phyloP scores from a whole-genome alignment of 1,139 yeast genomes.

The Entelexis sorbosivorans region DNA sequence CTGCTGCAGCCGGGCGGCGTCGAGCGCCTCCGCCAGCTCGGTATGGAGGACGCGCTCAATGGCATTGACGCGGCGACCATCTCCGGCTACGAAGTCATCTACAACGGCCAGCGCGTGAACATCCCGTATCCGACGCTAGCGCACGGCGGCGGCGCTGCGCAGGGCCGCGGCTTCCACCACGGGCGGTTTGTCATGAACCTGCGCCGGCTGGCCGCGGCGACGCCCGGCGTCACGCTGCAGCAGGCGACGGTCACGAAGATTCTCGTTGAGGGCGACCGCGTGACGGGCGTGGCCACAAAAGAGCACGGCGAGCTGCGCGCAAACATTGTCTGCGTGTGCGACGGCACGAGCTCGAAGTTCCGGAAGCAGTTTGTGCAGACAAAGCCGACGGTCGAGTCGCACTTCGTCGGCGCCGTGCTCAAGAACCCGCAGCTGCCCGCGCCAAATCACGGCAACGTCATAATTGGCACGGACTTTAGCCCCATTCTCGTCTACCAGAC shows the following conservation, averaged over 20 bases:
- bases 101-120: conserved; percentile 43
- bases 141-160: conserved; percentile 30
- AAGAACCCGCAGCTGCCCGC: conserved; percentile 61
- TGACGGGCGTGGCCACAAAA: conserved; percentile 52
- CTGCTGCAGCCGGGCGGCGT: conserved; percentile 92
- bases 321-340: conserved; percentile 67
- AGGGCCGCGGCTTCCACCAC: conserved; percentile 78
- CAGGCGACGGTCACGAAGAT: conserved; percentile 72
- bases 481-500: conserved; percentile 85
- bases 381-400: conserved; percentile 61
- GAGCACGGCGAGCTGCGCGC: conserved; percentile 38
- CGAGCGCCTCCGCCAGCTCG: conserved; percentile 66
- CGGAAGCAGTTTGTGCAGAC: conserved; percentile 57
- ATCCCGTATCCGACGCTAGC: conserved; percentile 51
- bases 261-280: conserved; percentile 37
- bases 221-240: conserved; percentile 53
- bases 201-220: conserved; percentile 56
- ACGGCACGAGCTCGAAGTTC: conserved; percentile 90
- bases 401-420: conserved; percentile 76
- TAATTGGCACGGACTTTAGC: conserved; percentile 65
- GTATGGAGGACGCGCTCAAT: conserved; percentile 69
- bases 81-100: conserved; percentile 72
- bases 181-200: conserved; percentile 75
- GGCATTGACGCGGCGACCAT: conserved; percentile 71
- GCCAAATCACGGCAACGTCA: conserved; percentile 76